A percentile compares a stretch with the other conserved stretches of the same genome.
Conservation (phyloP, 2,329 filamentous ascomycete species). For the Epichloe festucae region DNA sequence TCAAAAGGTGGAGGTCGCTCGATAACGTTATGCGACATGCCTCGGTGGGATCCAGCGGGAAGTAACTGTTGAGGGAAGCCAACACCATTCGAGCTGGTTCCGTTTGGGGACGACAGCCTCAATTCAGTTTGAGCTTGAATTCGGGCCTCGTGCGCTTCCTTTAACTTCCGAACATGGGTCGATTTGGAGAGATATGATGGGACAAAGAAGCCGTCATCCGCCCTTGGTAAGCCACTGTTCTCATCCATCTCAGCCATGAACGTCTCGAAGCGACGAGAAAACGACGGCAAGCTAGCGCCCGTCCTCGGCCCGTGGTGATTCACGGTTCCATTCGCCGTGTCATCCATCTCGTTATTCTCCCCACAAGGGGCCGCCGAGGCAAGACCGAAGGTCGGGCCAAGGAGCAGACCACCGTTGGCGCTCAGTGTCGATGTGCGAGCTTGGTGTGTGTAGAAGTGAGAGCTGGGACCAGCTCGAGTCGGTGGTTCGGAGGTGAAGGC, state of each 20-base stretch:
- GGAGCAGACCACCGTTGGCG: conserved; percentile 25
- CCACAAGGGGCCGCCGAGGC: conserved; percentile 2
- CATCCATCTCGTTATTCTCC: conserved; percentile 18
- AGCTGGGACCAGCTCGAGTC: conserved; percentile 25
- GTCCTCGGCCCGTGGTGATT: conserved; percentile 12
- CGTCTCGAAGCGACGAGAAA: conserved; percentile 40
- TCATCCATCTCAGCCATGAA: conserved; percentile 25
- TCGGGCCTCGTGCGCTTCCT: conserved; percentile 54
- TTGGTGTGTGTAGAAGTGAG: conserved; percentile 28
- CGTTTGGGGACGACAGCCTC: conserved; percentile 4
- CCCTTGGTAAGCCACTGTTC: conserved; percentile 11
- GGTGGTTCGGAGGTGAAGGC: conserved; percentile 19
- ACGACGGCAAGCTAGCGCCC: conserved; percentile 25
- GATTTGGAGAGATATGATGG: conserved; percentile 75
- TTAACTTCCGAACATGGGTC: conserved; percentile 63
- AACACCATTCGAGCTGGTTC: conserved; percentile 41
- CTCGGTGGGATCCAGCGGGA: conserved; percentile 48
- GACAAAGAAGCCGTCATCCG: conserved; percentile 50
- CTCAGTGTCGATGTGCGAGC: conserved; percentile 33
- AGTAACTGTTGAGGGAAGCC: conserved; percentile 28
- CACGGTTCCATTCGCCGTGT: conserved; percentile 18
- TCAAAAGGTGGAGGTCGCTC: conserved; percentile 55
- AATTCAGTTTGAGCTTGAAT: conserved; percentile 37
- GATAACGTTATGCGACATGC: conserved; percentile 72
- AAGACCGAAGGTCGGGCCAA: conserved; percentile 7